Conservation (phyloP, 192 early-diverging fungal species). For the Diversispora epigaea region DNA sequence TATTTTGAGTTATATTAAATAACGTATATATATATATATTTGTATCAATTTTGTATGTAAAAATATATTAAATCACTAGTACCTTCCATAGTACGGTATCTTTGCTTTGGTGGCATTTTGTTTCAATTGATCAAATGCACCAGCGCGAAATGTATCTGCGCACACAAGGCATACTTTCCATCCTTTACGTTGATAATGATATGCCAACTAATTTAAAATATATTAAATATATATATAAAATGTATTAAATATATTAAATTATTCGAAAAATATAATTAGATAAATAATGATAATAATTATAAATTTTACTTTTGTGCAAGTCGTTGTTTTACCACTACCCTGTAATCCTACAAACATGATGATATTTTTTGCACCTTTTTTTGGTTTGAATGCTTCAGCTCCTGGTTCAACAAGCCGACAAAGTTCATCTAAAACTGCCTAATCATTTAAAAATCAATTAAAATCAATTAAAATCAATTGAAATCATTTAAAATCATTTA, state of each 20-base stretch:
- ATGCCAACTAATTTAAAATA: conserved; percentile 60
- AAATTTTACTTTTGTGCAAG: conserved; percentile 79
- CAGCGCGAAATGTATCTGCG: conserved; percentile 96
- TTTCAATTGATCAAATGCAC: conserved; percentile 98
- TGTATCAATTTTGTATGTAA: no score
- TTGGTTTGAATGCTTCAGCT: conserved; percentile 81
- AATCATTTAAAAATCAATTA: background rate
- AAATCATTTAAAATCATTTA: background rate
- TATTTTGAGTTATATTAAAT: background rate
- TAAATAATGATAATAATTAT: background rate
- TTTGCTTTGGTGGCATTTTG: conserved; percentile 98
- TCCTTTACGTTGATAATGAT: conserved; percentile 90
- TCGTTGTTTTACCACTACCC: conserved; percentile 94
- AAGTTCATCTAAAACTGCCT: conserved; percentile 89
- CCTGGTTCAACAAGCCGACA: conserved; percentile 83
- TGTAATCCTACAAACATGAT: conserved; percentile 99
- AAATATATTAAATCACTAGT: background rate
- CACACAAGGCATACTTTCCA: conserved; percentile 92
- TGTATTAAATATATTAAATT: background rate
- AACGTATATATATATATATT: no score
- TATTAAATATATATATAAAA: background rate
- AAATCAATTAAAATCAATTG: background rate
- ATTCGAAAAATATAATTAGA: no score
- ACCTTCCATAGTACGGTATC: conserved; percentile 89
- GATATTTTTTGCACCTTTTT: conserved; percentile 79